These are phyloP conservation scores for Penicillium taxi DNA, from an alignment of 495 filamentous ascomycete species.

Conservation along the genomic window DNA sequence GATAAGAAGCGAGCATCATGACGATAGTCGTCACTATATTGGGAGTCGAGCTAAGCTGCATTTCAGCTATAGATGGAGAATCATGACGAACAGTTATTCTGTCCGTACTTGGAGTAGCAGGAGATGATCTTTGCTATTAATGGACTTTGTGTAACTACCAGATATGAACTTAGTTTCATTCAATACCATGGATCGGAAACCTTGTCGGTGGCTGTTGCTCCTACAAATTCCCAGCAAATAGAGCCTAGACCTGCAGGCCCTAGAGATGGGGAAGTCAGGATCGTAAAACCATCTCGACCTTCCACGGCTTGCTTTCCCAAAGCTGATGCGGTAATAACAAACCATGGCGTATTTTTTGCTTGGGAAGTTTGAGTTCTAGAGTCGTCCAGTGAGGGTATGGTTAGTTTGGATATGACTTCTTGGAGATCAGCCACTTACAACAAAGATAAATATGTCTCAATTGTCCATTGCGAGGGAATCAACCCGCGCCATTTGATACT, in stretches of 20 bases:
- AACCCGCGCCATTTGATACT: conserved; percentile 42
- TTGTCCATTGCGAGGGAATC: conserved; percentile 36
- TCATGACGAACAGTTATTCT: too few relatives aligned
- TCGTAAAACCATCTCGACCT: conserved; percentile 39
- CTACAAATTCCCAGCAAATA: conserved; percentile 35
- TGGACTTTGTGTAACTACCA: too few relatives aligned
- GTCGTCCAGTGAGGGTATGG: conserved; percentile 6
- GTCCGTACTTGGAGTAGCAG: too few relatives aligned
- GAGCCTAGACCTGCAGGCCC: background rate
- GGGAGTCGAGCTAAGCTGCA: too few relatives aligned
- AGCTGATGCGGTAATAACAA: conserved; percentile 30
- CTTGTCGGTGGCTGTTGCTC: conserved; percentile 24
- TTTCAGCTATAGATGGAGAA: too few relatives aligned
- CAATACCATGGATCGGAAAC: conserved; percentile 1
- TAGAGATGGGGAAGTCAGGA: conserved; percentile 23
- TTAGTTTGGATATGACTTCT: conserved; percentile 2
- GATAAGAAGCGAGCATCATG: too few relatives aligned
- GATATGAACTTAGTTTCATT: too few relatives aligned
- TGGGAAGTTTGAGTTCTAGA: conserved; percentile 7
- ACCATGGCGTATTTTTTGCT: conserved; percentile 22
- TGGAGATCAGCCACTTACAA: conserved; percentile 26
- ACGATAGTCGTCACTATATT: too few relatives aligned
- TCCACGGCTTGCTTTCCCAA: conserved; percentile 33
- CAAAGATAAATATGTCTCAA: conserved; percentile 29
- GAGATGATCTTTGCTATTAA: too few relatives aligned